Base-by-base conservation (phyloP, 257 asterid genomes). In the Osmanthus fragrans region DNA sequence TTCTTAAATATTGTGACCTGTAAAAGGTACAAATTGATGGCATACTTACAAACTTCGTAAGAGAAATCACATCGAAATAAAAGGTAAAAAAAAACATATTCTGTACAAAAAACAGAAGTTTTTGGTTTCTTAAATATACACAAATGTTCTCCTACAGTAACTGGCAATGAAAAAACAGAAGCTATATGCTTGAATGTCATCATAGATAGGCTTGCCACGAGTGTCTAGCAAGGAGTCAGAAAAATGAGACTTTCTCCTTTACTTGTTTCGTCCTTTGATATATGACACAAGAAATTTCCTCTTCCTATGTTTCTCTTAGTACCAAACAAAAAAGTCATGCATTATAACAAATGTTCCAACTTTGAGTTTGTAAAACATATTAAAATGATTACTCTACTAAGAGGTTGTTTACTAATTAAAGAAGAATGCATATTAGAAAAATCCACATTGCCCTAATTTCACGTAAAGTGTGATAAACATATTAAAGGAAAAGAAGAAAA, bases 1-100 rank as follows among this genome's bases (percentile, higher is more conserved):
- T 51, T 65, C 34, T 60, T 5, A 27, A 70, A 72, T 21, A 58
- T 3, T 1, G 84, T 64, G 2, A 76, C 80, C 89, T 86, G 80
- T 32, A 21, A 72, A 56, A 15, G n/a, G 29, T 72, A 60, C 3
- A 60, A 25, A 60, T 25, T 3, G 25, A 60, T 60, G 68, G 34
- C 34, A 25, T 60, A 25, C 68, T 25, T 23, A 21, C 18, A 60
- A 21, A 25, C 34, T 25, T 21, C 0, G 18, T 23, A 25, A 60
- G 33, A 25, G 33, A 30, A 56, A 56, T 56, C 65, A 56, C 65
- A 56, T 56, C 12, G 11, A 18, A 56, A 56, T 19, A n/a, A 56
- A 56, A n/a, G 25, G 27, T 56, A 19, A 54, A 54, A 54, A 19
- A 25, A 25, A 51, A 51, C 11, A 54, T 19, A 54, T 54, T 1